Evolutionary conservation across 2,329 filamentous ascomycete species (phyloP).

Genomic region (Trichophyton verrucosum): DNA sequence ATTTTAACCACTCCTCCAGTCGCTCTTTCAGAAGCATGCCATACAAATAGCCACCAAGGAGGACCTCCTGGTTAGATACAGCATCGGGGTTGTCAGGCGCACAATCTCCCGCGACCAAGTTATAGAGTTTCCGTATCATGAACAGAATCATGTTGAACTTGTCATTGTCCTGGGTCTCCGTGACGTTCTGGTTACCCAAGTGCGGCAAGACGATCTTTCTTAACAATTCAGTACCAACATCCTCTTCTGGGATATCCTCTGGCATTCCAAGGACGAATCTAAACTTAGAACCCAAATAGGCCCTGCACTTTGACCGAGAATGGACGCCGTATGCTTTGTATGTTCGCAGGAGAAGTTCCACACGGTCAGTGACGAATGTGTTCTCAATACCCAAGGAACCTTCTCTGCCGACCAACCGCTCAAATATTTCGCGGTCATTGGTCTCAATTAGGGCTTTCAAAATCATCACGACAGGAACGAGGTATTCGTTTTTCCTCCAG

Average conservation of each 20-base stretch:
- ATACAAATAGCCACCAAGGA: slow-evolving; percentile 86
- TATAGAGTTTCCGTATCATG: slow-evolving; percentile 93
- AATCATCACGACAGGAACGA: slow-evolving; percentile 95
- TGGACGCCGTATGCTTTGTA: slow-evolving; percentile 87
- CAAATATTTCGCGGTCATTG: slow-evolving; percentile 91
- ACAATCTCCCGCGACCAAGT: slow-evolving; percentile 84
- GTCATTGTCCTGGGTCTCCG: slow-evolving; percentile 70
- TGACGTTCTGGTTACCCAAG: slow-evolving; percentile 73
- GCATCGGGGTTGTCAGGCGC: slow-evolving; percentile 92
- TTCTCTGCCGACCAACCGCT: slow-evolving; percentile 70
- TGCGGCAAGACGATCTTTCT: slow-evolving; percentile 84
- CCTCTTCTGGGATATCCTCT: slow-evolving; percentile 72
- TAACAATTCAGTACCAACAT: slow-evolving; percentile 82
- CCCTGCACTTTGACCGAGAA: slow-evolving; percentile 65
- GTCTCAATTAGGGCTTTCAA: slow-evolving; percentile 90
- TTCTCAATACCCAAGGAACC: slow-evolving; percentile 68
- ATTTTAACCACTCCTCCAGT: slow-evolving; percentile 77
- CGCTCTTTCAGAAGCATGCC: slow-evolving; percentile 92
- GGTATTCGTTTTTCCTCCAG: slow-evolving; percentile 92
- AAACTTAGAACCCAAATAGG: slow-evolving; percentile 86
- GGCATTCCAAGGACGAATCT: slow-evolving; percentile 73
- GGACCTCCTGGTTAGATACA: slow-evolving; percentile 87
- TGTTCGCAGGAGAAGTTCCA: slow-evolving; percentile 79
- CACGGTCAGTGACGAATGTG: slow-evolving; percentile 88
- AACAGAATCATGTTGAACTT: slow-evolving; percentile 91